phyloP scores from a whole-genome alignment of 305 asterid genomes.

The Plantago coronopus region DNA sequence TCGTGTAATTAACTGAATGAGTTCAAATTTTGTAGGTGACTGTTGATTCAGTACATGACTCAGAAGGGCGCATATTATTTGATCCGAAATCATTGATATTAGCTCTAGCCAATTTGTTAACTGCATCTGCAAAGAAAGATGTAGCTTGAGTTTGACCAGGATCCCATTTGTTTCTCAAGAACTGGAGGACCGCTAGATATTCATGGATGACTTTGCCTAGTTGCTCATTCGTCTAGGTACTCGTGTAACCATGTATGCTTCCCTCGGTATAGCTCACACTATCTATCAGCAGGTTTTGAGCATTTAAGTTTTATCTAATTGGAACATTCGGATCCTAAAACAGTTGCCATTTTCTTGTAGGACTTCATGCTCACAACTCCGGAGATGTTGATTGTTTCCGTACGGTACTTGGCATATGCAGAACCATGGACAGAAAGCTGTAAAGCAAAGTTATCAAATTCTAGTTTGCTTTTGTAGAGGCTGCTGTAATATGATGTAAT shows the following conservation, averaged over 20 bases:
- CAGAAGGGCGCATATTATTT: conserved; percentile 59
- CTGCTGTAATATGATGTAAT: background rate
- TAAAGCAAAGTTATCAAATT: background rate
- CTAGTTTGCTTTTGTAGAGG: background rate
- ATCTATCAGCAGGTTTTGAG: background rate
- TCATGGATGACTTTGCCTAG: background rate
- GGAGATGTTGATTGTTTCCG: conserved; percentile 2
- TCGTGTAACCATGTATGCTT: background rate
- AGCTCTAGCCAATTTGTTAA: conserved; percentile 56
- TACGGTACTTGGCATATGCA: background rate
- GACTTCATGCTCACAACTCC: background rate
- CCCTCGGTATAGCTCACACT: background rate
- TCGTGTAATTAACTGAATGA: background rate
- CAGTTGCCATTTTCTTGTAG: background rate
- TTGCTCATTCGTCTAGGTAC: conserved; percentile 19
- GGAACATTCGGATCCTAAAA: background rate
- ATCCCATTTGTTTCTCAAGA: conserved; percentile 1
- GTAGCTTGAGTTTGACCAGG: conserved; percentile 18
- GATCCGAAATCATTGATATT: conserved; percentile 70
- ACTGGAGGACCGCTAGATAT: conserved; percentile 7
- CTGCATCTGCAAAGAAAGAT: conserved; percentile 20
- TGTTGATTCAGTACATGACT: conserved; percentile 64
- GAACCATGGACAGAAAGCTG: background rate
- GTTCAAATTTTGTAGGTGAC: conserved; percentile 50
- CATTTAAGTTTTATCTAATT: background rate